phyloP scores from a whole-genome alignment of 2,329 filamentous ascomycete species.

The Colletotrichum orbiculare region DNA sequence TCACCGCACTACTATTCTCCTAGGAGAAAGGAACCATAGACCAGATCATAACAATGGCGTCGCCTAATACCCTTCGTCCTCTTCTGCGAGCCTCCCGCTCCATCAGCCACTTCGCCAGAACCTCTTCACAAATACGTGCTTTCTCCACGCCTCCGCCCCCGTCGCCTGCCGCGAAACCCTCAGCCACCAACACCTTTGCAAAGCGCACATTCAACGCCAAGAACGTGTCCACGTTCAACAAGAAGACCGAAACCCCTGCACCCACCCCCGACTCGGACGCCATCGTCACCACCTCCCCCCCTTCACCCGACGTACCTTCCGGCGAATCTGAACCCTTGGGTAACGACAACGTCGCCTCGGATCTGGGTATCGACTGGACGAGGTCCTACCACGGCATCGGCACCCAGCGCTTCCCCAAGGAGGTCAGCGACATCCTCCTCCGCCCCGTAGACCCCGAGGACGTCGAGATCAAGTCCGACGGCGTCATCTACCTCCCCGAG shows the following conservation, averaged over 20 bases:
- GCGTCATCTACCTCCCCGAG: constrained; percentile 94
- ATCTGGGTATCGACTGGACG: constrained; percentile 75
- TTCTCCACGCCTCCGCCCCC: neutral
- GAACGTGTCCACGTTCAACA: neutral
- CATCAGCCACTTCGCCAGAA: constrained; percentile 4
- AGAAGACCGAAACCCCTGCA: neutral
- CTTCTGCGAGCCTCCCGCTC: constrained; percentile 26
- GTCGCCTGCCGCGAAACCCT: constrained; percentile 1
- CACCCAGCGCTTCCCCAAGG: constrained; percentile 74
- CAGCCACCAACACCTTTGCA: neutral
- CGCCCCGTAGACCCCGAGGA: constrained; percentile 76
- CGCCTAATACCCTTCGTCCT: constrained; percentile 28
- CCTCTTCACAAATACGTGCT: too few relatives aligned
- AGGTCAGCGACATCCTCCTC: constrained; percentile 76
- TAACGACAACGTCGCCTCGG: neutral
- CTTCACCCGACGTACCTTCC: neutral
- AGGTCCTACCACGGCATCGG: constrained; percentile 85
- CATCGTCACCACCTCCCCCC: neutral
- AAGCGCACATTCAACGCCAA: too few relatives aligned
- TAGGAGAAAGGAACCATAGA: neutral
- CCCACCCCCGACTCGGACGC: neutral
- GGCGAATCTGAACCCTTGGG: neutral
- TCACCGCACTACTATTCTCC: neutral
- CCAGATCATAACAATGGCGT: constrained; percentile 27
- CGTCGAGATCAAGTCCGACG: constrained; percentile 97